Evolutionary conservation across 306 rosid genomes (phyloP).

Genomic region (Rosa persica): DNA sequence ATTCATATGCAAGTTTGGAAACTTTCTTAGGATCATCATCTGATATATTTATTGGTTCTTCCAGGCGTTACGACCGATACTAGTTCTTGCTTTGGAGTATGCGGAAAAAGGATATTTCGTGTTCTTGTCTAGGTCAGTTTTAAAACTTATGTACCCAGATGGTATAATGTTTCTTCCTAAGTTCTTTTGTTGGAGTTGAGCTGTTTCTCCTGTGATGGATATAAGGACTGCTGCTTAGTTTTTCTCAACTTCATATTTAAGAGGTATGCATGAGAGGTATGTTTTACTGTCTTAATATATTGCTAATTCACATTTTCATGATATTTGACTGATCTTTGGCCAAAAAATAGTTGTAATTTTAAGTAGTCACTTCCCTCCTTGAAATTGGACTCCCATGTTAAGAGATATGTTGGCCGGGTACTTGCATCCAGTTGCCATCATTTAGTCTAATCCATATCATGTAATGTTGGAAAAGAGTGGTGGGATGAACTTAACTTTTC

Average conservation of each 20-base stretch:
- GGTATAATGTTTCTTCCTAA: constrained; percentile 28
- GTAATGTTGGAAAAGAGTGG: constrained; percentile 9
- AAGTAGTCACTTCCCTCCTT: constrained; percentile 16
- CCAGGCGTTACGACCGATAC: constrained; percentile 85
- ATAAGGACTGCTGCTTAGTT: constrained; percentile 50
- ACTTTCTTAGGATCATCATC: neutral
- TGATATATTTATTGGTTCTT: constrained; percentile 18
- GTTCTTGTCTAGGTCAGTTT: constrained; percentile 48
- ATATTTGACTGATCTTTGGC: constrained; percentile 31
- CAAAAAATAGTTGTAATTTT: constrained; percentile 21
- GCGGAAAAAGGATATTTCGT: constrained; percentile 30
- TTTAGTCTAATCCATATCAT: constrained; percentile 2
- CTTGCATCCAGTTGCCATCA: neutral
- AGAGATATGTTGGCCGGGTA: neutral
- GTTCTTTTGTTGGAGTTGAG: constrained; percentile 32
- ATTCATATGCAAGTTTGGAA: neutral
- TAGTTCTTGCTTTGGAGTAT: constrained; percentile 36
- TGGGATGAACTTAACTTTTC: constrained; percentile 4
- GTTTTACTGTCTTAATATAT: constrained; percentile 29
- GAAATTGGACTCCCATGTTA: neutral
- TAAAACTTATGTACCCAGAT: constrained; percentile 42
- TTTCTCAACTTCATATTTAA: constrained; percentile 43
- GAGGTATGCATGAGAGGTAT: constrained; percentile 50
- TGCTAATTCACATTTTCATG: constrained; percentile 16
- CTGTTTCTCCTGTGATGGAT: constrained; percentile 39